Evolutionary conservation across 2,329 filamentous ascomycete genomes (phyloP).

Genomic region (Dactylellina drechsleri): DNA sequence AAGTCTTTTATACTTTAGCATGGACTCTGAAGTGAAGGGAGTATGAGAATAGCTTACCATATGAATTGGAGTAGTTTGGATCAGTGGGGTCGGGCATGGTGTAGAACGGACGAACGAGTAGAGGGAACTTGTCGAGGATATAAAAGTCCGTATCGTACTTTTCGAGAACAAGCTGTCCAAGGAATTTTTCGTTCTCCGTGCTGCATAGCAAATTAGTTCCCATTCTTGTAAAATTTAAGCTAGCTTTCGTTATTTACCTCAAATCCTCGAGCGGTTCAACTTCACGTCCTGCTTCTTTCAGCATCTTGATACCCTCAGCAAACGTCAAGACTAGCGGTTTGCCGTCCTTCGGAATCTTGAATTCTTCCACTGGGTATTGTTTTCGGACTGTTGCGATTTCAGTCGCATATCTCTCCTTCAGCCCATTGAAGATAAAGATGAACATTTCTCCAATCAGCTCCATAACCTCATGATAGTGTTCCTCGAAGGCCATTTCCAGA

Average conservation of each 20-base stretch:
- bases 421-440: constrained; percentile 80
- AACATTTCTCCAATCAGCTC: constrained; percentile 78
- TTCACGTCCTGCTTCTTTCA: constrained; percentile 80
- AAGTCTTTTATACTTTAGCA: constrained; percentile 70
- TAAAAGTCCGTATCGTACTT: constrained; percentile 98
- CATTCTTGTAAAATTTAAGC: background rate
- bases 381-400: constrained; percentile 78
- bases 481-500: constrained; percentile 87
- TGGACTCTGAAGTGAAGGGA: background rate
- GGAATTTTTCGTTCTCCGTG: constrained; percentile 85
- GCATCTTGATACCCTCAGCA: constrained; percentile 78
- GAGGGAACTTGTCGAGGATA: constrained; percentile 94
- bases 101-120: constrained; percentile 88
- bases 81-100: constrained; percentile 80
- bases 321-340: constrained; percentile 78
- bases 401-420: constrained; percentile 73
- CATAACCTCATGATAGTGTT: constrained; percentile 79
- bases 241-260: constrained; percentile 61
- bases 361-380: constrained; percentile 79
- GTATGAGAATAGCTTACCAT: constrained; percentile 58
- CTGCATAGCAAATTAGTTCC: constrained; percentile 57
- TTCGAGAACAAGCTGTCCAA: constrained; percentile 83
- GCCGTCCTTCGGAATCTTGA: constrained; percentile 78
- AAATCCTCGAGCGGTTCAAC: constrained; percentile 82
- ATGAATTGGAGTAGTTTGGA: constrained; percentile 73